These are phyloP conservation scores for Staphylotrichum longicolle DNA, from an alignment of 495 filamentous ascomycete genomes.

Conservation along the genomic window DNA sequence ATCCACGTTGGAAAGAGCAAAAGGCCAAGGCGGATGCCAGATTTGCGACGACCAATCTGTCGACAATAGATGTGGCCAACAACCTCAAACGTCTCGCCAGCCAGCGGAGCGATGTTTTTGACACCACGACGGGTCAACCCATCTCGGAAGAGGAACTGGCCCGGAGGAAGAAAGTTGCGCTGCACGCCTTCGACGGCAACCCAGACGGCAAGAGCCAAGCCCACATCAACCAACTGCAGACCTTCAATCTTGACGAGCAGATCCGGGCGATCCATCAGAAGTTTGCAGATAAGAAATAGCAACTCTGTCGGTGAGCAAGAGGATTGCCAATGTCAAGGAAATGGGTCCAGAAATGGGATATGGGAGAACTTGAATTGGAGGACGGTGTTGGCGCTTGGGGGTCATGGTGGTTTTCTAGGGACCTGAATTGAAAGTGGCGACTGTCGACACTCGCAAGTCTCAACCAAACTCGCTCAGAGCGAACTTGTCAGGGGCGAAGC, in stretches of 20 bases:
- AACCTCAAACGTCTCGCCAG: conserved; percentile 97
- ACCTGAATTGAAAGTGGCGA: too few relatives aligned
- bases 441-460: too few relatives aligned
- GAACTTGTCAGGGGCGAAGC: background rate
- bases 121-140: conserved; percentile 64
- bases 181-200: conserved; percentile 63
- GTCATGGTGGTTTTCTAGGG: background rate
- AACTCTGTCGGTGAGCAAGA: conserved; percentile 12
- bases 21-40: conserved; percentile 82
- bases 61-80: conserved; percentile 80
- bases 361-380: background rate
- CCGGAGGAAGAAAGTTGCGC: conserved; percentile 69
- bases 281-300: conserved; percentile 48
- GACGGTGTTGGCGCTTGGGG: conserved; percentile 1
- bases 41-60: conserved; percentile 82
- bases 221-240: conserved; percentile 48
- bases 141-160: conserved; percentile 71
- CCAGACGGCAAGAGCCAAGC: conserved; percentile 56
- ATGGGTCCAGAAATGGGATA: background rate
- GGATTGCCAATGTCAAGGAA: background rate
- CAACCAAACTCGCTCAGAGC: conserved; percentile 15
- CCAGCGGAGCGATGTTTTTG: conserved; percentile 89
- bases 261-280: conserved; percentile 66
- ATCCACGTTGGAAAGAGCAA: conserved; percentile 95
- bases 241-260: conserved; percentile 68